Conservation (phyloP, 2,329 filamentous ascomycete species). For the Penicillium frequentans region DNA sequence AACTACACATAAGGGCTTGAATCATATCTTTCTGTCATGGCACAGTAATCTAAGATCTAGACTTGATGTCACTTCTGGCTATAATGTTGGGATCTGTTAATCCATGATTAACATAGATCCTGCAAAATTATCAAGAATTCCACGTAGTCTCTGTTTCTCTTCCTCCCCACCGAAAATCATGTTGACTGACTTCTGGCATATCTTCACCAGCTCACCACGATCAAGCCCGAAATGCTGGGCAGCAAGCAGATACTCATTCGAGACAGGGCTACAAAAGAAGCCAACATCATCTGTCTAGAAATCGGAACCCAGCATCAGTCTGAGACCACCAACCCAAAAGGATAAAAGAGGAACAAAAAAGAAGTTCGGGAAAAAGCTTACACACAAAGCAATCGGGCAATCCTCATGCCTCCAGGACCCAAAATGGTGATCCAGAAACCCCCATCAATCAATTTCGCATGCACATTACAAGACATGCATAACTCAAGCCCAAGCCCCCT, state of each 20-base stretch:
- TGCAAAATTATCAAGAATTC: neutral
- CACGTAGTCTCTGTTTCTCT: slow-evolving; percentile 50
- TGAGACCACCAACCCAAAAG: neutral
- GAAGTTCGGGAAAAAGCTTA: slow-evolving; percentile 47
- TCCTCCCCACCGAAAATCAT: slow-evolving; percentile 66
- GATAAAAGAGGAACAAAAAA: neutral
- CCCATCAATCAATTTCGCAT: slow-evolving; percentile 69
- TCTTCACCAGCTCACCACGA: slow-evolving; percentile 47
- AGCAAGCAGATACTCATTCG: slow-evolving; percentile 74
- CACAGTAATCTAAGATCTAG: no score
- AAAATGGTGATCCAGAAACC: slow-evolving; percentile 71
- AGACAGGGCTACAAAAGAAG: slow-evolving; percentile 73
- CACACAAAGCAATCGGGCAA: slow-evolving; percentile 65
- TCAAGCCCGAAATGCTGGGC: slow-evolving; percentile 67
- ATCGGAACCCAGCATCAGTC: slow-evolving; percentile 13
- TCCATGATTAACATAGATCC: neutral
- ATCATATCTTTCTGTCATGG: no score
- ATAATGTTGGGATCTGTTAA: neutral
- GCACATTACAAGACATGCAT: slow-evolving; percentile 79
- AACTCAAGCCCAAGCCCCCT: slow-evolving; percentile 68
- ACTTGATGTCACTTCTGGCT: neutral
- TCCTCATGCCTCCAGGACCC: slow-evolving; percentile 65
- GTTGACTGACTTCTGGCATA: slow-evolving; percentile 63
- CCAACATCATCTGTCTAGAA: slow-evolving; percentile 78
- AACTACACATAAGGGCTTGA: no score